Percentiles rank a stretch among this genome's conserved stretches.
Evolutionary conservation across 768 basidiomycete genomes (phyloP).

Genomic region (Porphyrellus cyaneotinctus): DNA sequence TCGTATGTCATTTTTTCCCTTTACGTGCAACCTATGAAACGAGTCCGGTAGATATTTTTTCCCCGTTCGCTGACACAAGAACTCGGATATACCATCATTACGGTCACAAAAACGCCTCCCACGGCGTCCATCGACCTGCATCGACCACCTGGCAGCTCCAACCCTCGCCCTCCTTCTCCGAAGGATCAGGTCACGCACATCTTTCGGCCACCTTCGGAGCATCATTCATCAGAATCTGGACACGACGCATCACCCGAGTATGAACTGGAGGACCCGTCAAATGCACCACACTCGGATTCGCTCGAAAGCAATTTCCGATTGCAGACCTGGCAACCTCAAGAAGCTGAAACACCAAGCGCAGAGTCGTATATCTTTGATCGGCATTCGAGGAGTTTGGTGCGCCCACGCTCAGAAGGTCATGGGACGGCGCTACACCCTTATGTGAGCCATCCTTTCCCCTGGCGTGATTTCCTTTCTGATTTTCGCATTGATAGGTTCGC

Average conservation of each 20-base stretch:
- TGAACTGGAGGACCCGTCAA: conserved; percentile 33
- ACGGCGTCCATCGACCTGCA: conserved; percentile 22
- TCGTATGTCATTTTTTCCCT: conserved; percentile 44
- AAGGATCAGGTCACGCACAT: conserved; percentile 24
- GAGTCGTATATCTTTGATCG: conserved; percentile 28
- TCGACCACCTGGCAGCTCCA: conserved; percentile 1
- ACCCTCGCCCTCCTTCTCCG: conserved; percentile 16
- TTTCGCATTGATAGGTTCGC: conserved; percentile 20
- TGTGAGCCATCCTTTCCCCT: conserved; percentile 16
- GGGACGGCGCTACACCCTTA: conserved; percentile 26
- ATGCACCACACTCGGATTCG: conserved; percentile 12
- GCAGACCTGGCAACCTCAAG: conserved; percentile 21
- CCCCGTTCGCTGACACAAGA: conserved; percentile 68
- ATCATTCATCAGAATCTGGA: conserved; percentile 20
- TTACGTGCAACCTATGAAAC: background rate
- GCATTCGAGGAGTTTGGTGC: conserved; percentile 25
- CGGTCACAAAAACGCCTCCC: conserved; percentile 29
- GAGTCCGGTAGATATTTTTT: conserved; percentile 59
- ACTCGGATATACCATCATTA: conserved; percentile 49
- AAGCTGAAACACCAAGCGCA: conserved; percentile 8
- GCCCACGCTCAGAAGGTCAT: conserved; percentile 30
- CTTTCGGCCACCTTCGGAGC: conserved; percentile 17
- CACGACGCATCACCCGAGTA: conserved; percentile 38
- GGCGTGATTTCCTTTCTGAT: conserved; percentile 7
- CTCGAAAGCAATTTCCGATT: conserved; percentile 24